Conservation (phyloP, 2,329 filamentous ascomycete species). For the Fusarium austroafricanum region DNA sequence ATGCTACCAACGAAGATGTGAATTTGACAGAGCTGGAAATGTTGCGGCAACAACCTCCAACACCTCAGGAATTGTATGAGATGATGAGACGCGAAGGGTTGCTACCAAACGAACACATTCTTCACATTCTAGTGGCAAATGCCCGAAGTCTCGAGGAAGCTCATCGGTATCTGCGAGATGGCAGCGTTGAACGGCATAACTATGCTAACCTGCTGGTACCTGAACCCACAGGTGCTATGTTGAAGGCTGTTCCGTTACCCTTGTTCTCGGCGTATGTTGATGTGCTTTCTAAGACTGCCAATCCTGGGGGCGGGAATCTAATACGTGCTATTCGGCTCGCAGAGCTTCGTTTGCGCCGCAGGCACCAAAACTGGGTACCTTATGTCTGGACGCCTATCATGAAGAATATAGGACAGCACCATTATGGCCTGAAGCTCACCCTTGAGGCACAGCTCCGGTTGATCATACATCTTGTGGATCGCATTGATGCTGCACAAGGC, state of each 20-base stretch:
- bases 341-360: slow-evolving; percentile 41
- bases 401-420: slow-evolving; percentile 50
- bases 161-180: slow-evolving; percentile 62
- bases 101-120: slow-evolving; percentile 60
- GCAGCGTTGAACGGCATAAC: slow-evolving; percentile 38
- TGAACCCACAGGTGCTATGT: slow-evolving; percentile 37
- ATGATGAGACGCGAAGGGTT: slow-evolving; percentile 66
- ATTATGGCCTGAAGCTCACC: slow-evolving; percentile 44
- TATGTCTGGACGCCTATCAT: slow-evolving; percentile 52
- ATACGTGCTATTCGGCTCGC: slow-evolving; percentile 49
- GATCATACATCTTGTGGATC: slow-evolving; percentile 44
- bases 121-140: slow-evolving; percentile 67
- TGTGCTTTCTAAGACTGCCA: slow-evolving; percentile 42
- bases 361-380: slow-evolving; percentile 45
- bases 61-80: slow-evolving; percentile 66
- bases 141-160: slow-evolving; percentile 61
- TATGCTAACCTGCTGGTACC: slow-evolving; percentile 35
- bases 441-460: slow-evolving; percentile 48
- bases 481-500: slow-evolving; percentile 45
- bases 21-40: slow-evolving; percentile 75
- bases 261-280: slow-evolving; percentile 64
- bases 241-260: slow-evolving; percentile 46
- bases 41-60: slow-evolving; percentile 70
- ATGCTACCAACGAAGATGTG: slow-evolving; percentile 50
- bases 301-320: slow-evolving; percentile 42